Evolutionary conservation across 768 basidiomycete genomes (phyloP).

Genomic region (Hypholoma fasciculare): DNA sequence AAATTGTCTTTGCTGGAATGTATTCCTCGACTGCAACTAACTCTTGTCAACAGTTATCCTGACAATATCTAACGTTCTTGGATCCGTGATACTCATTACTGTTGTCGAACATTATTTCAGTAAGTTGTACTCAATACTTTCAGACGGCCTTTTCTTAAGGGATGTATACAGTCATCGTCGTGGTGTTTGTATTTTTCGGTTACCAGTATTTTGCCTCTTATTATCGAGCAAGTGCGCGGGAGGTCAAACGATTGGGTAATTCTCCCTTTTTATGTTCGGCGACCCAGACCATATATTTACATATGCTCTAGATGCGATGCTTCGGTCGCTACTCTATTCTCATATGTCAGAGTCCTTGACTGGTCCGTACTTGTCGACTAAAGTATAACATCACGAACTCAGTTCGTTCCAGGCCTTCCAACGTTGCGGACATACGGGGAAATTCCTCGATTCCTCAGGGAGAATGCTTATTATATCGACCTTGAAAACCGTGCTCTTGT

Average conservation of each 20-base stretch:
- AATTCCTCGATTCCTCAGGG: constrained; percentile 56
- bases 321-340: constrained; percentile 74
- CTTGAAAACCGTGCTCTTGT: constrained; percentile 73
- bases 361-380: constrained; percentile 25
- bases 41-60: constrained; percentile 38
- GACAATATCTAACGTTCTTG: constrained; percentile 50
- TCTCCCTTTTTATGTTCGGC: not conserved
- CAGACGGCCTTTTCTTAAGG: not conserved
- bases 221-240: constrained; percentile 71
- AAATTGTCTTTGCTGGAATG: not conserved
- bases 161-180: constrained; percentile 47
- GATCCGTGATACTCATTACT: constrained; percentile 55
- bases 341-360: constrained; percentile 79
- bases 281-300: not conserved
- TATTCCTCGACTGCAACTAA: not conserved
- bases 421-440: constrained; percentile 77
- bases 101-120: constrained; percentile 63
- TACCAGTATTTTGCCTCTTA: constrained; percentile 69
- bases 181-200: constrained; percentile 50
- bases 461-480: constrained; percentile 69
- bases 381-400: not conserved
- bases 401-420: constrained; percentile 39
- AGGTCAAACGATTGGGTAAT: constrained; percentile 56
- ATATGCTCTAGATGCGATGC: constrained; percentile 52
- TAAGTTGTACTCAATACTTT: constrained; percentile 27